Evolutionary conservation across 208 protist species (phyloP).

Genomic region (Leishmania martiniquensis): DNA sequence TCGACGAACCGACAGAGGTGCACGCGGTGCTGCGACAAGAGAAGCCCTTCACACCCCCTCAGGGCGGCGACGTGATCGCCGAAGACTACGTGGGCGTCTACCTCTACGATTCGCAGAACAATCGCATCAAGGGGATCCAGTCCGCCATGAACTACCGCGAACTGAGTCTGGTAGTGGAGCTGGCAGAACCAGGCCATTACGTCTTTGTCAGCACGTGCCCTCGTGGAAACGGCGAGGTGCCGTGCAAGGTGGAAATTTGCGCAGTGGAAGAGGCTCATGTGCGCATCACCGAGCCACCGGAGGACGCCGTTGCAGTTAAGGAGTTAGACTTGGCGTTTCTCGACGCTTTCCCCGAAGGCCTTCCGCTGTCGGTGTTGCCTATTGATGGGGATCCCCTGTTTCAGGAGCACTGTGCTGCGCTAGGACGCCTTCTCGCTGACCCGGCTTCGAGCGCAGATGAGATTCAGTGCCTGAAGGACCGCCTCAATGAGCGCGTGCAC

Average conservation of each 20-base stretch:
- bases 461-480: conserved; percentile 33
- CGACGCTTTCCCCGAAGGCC: conserved; percentile 32
- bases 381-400: conserved; percentile 48
- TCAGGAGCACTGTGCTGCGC: conserved; percentile 33
- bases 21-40: conserved; percentile 59
- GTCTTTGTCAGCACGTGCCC: conserved; percentile 54
- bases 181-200: conserved; percentile 42
- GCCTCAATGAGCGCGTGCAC: conserved; percentile 45
- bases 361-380: conserved; percentile 42
- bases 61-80: conserved; percentile 42
- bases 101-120: conserved; percentile 55
- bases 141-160: conserved; percentile 66
- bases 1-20: conserved; percentile 56
- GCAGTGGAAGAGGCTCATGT: conserved; percentile 51
- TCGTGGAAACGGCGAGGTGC: conserved; percentile 35
- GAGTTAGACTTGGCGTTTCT: conserved; percentile 60
- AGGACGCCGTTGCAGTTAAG: conserved; percentile 35
- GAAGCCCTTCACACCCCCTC: conserved; percentile 27
- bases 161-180: conserved; percentile 46
- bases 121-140: conserved; percentile 40
- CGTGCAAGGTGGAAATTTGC: conserved; percentile 56
- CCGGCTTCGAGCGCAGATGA: conserved; percentile 33
- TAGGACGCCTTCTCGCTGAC: conserved; percentile 31
- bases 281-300: conserved; percentile 56
- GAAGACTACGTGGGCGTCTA: conserved; percentile 63